Conservation (phyloP, 371 early-diverging fungal species). For the Nematocida homosporus region DNA sequence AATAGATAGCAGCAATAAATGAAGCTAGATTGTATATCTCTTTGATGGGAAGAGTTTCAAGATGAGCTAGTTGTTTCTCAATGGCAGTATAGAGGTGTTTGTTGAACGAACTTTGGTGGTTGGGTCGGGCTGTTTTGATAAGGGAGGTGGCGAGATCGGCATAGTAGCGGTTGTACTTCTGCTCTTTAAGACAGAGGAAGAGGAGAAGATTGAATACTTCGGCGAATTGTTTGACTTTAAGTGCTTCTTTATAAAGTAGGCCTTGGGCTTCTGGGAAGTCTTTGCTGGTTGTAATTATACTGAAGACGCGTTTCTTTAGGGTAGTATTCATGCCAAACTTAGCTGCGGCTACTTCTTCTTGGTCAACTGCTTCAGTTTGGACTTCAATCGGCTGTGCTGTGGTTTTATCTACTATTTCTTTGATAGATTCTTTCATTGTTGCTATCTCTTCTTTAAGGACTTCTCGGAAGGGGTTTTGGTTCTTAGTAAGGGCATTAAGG, state of each 20-base stretch:
- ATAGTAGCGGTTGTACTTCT: conserved; percentile 37
- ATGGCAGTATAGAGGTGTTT: conserved; percentile 35
- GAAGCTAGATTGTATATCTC: conserved; percentile 48
- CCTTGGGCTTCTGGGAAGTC: conserved; percentile 43
- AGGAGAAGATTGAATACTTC: conserved; percentile 24
- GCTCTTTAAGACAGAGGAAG: conserved; percentile 39
- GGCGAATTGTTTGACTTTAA: conserved; percentile 47
- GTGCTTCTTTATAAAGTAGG: conserved; percentile 40
- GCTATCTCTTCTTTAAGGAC: conserved; percentile 45
- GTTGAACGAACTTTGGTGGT: conserved; percentile 35
- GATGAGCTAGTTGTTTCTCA: conserved; percentile 5
- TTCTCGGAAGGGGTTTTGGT: conserved; percentile 35
- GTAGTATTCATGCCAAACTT: conserved; percentile 52
- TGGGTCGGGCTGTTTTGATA: conserved; percentile 6
- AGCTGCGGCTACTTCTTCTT: conserved; percentile 14
- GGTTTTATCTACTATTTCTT: conserved; percentile 8
- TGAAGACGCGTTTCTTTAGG: conserved; percentile 48
- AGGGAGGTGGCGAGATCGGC: conserved; percentile 23
- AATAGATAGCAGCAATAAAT: neutral
- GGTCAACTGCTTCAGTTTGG: conserved; percentile 17
- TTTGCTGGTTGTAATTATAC: conserved; percentile 25
- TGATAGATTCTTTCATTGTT: conserved; percentile 9
- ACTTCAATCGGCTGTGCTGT: neutral
- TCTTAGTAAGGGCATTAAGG: neutral
- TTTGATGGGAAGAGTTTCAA: conserved; percentile 7